Evolutionary conservation across 257 asterid species (phyloP), one percentile per base, ranked within the genome.

Genomic region (Linaria vulgaris): DNA sequence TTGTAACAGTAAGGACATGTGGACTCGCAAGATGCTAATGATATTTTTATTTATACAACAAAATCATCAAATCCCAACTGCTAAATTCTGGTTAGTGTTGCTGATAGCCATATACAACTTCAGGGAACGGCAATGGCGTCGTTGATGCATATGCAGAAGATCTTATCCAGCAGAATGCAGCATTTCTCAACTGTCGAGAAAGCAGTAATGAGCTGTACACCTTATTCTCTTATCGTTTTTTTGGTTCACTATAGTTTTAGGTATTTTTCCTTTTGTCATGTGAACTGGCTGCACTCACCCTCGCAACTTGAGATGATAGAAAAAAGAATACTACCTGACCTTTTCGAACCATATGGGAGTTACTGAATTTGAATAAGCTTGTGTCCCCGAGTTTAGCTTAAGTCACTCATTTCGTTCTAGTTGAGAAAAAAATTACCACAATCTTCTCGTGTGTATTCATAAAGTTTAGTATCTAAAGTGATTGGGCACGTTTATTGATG

Each of bases 41-140:
- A 59, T 12, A 56, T 12, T 38, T 19, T 50, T 15, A 53, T 20
- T 9, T 37, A 41, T 59, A 61, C 55, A 62, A 27, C 57, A 23
- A 50, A 59, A 52, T 56, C 38, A 6, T 20, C 61, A 44, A 59
- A 27, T n/a, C n/a, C 34, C 6, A 27, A 27, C 34, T 27, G 6
- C 34, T 6, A 27, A 27, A 20, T 48, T 17, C 59, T 52, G 43
- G 45, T 56, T 64, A 38, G n/a, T 43, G 59, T 38, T 64, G 53
- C 25, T 54, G 50, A 76, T 56, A 45, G 34, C 63, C 69, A 66
- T 58, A 59, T 60, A 41, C 64, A 67, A 77, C 76, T 73, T 66
- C 94, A 90, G 97, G 99, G 99, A 44, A 87, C 99, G 59, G 96
- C 97, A 68, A 75, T 94, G 86, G 83, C 96, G 27, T 94, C 99